Evolutionary conservation across 768 basidiomycete species (phyloP).

Genomic region (Leccinum pellstonianum): DNA sequence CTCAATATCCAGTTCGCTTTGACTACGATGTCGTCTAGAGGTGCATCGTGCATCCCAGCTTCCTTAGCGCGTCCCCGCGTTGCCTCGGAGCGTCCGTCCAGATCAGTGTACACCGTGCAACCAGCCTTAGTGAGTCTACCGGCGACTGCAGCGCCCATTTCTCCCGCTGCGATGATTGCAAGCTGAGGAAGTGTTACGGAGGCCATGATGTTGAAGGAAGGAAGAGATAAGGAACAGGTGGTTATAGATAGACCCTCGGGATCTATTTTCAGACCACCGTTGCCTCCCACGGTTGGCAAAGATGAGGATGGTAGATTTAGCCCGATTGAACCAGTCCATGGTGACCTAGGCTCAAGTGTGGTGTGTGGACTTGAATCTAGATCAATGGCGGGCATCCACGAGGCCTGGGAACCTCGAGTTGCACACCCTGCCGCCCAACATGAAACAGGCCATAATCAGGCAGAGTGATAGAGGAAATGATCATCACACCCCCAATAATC

Average conservation of each 20-base stretch:
- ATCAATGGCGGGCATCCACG: conserved; percentile 12
- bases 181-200: conserved; percentile 28
- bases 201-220: conserved; percentile 17
- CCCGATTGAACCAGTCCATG: background rate
- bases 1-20: conserved; percentile 49
- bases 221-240: conserved; percentile 6
- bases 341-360: background rate
- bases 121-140: conserved; percentile 45
- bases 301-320: background rate
- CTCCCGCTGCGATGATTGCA: conserved; percentile 54
- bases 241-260: conserved; percentile 12
- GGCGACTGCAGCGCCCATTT: conserved; percentile 60
- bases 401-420: conserved; percentile 11
- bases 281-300: background rate
- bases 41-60: conserved; percentile 47
- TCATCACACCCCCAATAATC: conserved; percentile 4
- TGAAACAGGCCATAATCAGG: conserved; percentile 4
- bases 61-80: conserved; percentile 49
- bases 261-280: conserved; percentile 3
- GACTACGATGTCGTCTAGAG: conserved; percentile 37
- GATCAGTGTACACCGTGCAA: conserved; percentile 52
- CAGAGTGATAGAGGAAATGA: background rate
- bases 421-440: conserved; percentile 5
- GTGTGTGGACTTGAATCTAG: conserved; percentile 20
- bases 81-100: conserved; percentile 51